Evolutionary conservation across 257 asterid species (phyloP).

Genomic region (Solanum pimpinellifolium): DNA sequence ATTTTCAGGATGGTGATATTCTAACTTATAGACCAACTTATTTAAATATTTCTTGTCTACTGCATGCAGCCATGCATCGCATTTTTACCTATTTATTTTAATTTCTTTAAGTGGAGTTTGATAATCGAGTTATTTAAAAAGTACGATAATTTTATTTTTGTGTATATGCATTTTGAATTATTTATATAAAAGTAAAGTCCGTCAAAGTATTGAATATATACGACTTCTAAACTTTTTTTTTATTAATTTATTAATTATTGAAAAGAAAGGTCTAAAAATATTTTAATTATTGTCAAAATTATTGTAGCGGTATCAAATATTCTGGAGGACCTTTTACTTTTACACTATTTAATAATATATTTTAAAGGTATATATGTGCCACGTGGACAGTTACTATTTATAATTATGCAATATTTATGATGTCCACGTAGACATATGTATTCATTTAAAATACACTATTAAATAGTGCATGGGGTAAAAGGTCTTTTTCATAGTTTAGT

Average conservation of each 20-base stretch:
- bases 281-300: too few species aligned
- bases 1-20: not conserved
- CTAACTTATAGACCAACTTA: not conserved
- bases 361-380: too few species aligned
- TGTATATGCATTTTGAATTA: not conserved
- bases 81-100: too few species aligned
- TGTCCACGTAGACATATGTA: too few species aligned
- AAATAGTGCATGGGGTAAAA: too few species aligned
- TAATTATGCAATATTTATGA: too few species aligned
- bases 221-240: not conserved
- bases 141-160: not conserved
- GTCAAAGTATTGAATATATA: not conserved
- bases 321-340: accelerated
- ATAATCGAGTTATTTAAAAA: not conserved
- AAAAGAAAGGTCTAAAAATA: too few species aligned
- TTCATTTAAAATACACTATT: too few species aligned
- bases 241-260: not conserved
- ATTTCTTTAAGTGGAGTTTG: not conserved
- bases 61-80: not conserved
- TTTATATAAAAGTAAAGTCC: not conserved
- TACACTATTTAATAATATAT: too few species aligned
- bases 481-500: too few species aligned
- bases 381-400: too few species aligned
- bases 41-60: not conserved
- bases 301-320: too few species aligned